Conservation (phyloP, 2,329 filamentous ascomycete genomes). For the Hypoxylon sp. region DNA sequence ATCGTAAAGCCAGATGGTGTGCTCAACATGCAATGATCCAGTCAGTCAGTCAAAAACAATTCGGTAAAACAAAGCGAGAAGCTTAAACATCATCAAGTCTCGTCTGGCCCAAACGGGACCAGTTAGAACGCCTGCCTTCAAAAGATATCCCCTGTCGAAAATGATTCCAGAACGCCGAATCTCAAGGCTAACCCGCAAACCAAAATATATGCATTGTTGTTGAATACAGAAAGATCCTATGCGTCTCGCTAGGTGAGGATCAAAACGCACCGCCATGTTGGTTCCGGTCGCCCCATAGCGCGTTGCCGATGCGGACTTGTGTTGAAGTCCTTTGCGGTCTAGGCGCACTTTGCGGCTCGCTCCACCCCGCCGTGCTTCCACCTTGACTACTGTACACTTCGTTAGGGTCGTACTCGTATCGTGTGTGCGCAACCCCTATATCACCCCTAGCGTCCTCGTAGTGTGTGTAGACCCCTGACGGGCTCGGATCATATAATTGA, state of each 20-base stretch:
- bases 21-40: constrained; percentile 21
- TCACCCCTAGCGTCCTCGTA: constrained; percentile 49
- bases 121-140: constrained; percentile 31
- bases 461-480: constrained; percentile 21
- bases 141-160: constrained; percentile 10
- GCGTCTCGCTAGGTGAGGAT: constrained; percentile 5
- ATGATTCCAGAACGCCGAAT: constrained; percentile 35
- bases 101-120: constrained; percentile 19
- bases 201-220: constrained; percentile 36
- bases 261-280: constrained; percentile 30
- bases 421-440: constrained; percentile 39
- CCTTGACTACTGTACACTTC: constrained; percentile 28
- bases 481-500: constrained; percentile 29
- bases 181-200: constrained; percentile 23
- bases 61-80: constrained; percentile 12
- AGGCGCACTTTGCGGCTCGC: constrained; percentile 23
- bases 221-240: constrained; percentile 14
- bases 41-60: constrained; percentile 3
- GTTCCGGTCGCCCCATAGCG: constrained; percentile 51
- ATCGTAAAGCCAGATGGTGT: constrained; percentile 26
- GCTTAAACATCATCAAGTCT: constrained; percentile 33
- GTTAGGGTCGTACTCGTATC: constrained; percentile 40
- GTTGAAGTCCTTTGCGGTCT: constrained; percentile 48
- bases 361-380: constrained; percentile 41
- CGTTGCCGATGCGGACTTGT: constrained; percentile 52